Percentiles rank a stretch among this genome's conserved stretches.
phyloP scores from a whole-genome alignment of 257 asterid species.

The Linaria vulgaris region DNA sequence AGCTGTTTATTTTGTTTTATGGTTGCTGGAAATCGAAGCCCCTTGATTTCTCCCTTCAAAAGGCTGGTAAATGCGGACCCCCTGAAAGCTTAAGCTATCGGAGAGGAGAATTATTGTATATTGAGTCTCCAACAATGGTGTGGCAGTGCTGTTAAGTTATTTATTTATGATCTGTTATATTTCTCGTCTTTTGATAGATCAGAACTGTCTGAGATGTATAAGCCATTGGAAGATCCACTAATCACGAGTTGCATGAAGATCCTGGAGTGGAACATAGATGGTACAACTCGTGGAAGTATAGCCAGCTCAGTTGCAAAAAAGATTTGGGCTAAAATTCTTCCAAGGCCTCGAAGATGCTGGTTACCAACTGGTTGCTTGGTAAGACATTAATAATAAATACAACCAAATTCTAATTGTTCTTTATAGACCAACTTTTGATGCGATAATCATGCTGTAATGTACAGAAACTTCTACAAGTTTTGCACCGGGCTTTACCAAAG shows the following conservation, averaged over 20 bases:
- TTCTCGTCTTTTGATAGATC: slow-evolving; percentile 43
- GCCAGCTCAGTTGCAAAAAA: slow-evolving; percentile 42
- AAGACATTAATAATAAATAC: slow-evolving; percentile 24
- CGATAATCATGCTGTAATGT: slow-evolving; percentile 26
- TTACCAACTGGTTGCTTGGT: slow-evolving; percentile 96
- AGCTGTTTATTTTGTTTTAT: slow-evolving; percentile 8
- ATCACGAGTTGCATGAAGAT: slow-evolving; percentile 77
- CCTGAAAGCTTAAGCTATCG: no score
- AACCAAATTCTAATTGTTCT: slow-evolving; percentile 1
- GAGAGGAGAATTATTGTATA: no score
- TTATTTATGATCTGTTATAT: slow-evolving; percentile 10
- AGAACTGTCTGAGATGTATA: slow-evolving; percentile 67
- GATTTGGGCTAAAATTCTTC: slow-evolving; percentile 63
- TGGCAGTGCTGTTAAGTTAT: slow-evolving; percentile 12
- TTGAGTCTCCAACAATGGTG: background rate
- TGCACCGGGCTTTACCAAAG: slow-evolving; percentile 94
- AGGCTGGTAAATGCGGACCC: no score
- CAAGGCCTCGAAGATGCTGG: slow-evolving; percentile 95
- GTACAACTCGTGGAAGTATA: slow-evolving; percentile 48
- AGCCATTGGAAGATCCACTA: slow-evolving; percentile 70
- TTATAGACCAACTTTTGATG: slow-evolving; percentile 23
- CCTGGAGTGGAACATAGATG: slow-evolving; percentile 56
- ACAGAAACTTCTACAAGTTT: slow-evolving; percentile 89
- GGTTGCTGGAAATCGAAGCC: background rate
- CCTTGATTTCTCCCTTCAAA: no score